Evolutionary conservation across 345 rosid genomes (phyloP), one percentile per base, ranked within the genome.

Genomic region (Salix arbutifolia): DNA sequence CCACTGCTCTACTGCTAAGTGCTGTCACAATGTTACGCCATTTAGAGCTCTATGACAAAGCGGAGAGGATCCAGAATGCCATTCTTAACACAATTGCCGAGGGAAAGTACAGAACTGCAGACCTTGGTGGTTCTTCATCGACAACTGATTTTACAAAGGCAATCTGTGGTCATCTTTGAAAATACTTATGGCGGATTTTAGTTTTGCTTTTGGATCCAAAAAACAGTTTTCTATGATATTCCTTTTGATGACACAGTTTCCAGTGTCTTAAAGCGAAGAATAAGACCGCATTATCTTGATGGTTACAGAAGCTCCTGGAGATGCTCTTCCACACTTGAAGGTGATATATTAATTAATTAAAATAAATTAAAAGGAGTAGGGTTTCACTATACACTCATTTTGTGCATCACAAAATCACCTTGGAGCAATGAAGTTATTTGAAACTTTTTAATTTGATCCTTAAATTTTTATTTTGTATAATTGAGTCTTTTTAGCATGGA

Each of bases 1-100:
- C 99, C 67, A 96, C 99, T 6, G 99, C 99, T n/a, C 80, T 94
- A 83, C 85, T 94, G 62, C 73, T 94, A 81, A 94, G 98, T 80
- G 71, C 91, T 62, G 95, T 96, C 71, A 66, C 92, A 70, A 94
- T 94, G 98, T 87, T 96, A 70, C 95, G 89, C 66, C 99, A 96
- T 82, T 79, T 96, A 79, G 86, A 91, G 77, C 84, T 92, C 68
- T 83, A 88, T 68, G 90, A 90, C n/a, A 90, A 92, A 84, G 99
- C 99, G 5, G 94, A 94, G 23, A 83, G 81, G 80, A 94, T 94
- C 76, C 97, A 94, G 78, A 69, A 90, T 72, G 99, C 98, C 1
- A 88, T 92, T 79, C 86, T 96, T 58, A 84, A 80, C 64, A 96
- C 99, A 56, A 94, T 96, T 56, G 91, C 98, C 0, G 97, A 92